Percentiles rank a stretch among this genome's conserved stretches.
Evolutionary conservation across 805 yeast genomes (phyloP).

Genomic region (Wickerhamiella sorbophila): DNA sequence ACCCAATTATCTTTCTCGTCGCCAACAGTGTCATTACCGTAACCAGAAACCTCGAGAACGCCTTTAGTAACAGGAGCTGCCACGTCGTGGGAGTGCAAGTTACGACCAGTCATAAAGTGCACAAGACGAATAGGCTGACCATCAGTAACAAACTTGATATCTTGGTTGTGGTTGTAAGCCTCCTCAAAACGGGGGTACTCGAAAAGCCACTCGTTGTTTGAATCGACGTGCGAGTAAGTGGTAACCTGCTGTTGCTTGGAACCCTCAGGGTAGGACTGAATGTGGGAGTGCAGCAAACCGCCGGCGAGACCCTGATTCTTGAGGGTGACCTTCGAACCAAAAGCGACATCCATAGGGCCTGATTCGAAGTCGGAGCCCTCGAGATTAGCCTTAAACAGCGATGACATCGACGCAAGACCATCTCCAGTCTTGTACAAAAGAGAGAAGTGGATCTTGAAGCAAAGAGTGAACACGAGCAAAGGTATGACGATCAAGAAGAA

Average conservation of each 20-base stretch:
- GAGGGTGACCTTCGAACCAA: constrained; percentile 60
- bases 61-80: constrained; percentile 87
- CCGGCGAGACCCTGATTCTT: constrained; percentile 66
- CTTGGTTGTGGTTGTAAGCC: constrained; percentile 28
- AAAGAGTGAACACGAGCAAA: constrained; percentile 60
- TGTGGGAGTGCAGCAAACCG: constrained; percentile 70
- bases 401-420: constrained; percentile 90
- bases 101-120: constrained; percentile 71
- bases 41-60: constrained; percentile 89
- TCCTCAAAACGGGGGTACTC: constrained; percentile 28
- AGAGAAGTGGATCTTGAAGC: constrained; percentile 87
- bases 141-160: constrained; percentile 35
- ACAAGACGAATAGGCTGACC: constrained; percentile 65
- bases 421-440: constrained; percentile 80
- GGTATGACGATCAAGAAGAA: constrained; percentile 66
- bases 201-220: constrained; percentile 76
- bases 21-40: constrained; percentile 62
- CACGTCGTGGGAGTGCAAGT: constrained; percentile 79
- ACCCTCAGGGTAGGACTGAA: constrained; percentile 46
- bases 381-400: constrained; percentile 85
- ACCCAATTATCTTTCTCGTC: constrained; percentile 88
- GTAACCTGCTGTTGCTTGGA: constrained; percentile 70
- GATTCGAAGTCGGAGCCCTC: constrained; percentile 67
- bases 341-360: constrained; percentile 58
- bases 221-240: constrained; percentile 41